Evolutionary conservation across 2,329 filamentous ascomycete species (phyloP), one percentile per base, ranked within the genome.

Genomic region (Aspergillus sp.): DNA sequence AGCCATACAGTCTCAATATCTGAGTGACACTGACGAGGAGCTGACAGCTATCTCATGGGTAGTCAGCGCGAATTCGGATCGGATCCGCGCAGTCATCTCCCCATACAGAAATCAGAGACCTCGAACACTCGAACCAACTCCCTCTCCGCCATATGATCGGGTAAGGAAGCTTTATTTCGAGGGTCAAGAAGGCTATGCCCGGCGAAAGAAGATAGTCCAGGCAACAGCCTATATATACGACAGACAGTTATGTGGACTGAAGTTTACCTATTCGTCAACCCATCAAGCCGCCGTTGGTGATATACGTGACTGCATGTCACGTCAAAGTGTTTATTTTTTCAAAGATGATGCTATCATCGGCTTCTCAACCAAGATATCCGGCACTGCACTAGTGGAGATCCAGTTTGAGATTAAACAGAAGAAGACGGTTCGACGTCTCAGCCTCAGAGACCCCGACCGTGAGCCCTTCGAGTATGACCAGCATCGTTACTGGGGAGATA

Each of bases 81-180:
- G 50, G 9, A 30, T 64, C 5, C 62, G 59, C 15, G 62, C 50
- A 48, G 50, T 60, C 28, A 19, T 51, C 56, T 49, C 57, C 5
- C 13, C 6, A 5, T 25, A 50, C 17, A 36, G 21, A 52, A 49
- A 30, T 28, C 38, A 28, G 32, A 30, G 32, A 43, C n/a, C 23
- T 12, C 58, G 28, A 4, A 58, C 50, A 17, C 23, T 51, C 6
- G 13, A 55, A 19, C 61, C 61, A 30, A 32, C 41, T 41, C 30
- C 21, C 21, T 2, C 38, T 17, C 50, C 55, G 30, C 58, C 54
- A 17, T 63, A 60, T 21, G 55, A 63, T 15, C 55, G 61, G 23
- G 53, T 61, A 43, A 58, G 51, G 48, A 63, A 59, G 45, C 25
- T 59, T 12, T 60, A 59, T 32, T 65, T 63, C n/a, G 41, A 57